Base-by-base conservation (phyloP, 78 protist species). In the Guillardia theta region DNA sequence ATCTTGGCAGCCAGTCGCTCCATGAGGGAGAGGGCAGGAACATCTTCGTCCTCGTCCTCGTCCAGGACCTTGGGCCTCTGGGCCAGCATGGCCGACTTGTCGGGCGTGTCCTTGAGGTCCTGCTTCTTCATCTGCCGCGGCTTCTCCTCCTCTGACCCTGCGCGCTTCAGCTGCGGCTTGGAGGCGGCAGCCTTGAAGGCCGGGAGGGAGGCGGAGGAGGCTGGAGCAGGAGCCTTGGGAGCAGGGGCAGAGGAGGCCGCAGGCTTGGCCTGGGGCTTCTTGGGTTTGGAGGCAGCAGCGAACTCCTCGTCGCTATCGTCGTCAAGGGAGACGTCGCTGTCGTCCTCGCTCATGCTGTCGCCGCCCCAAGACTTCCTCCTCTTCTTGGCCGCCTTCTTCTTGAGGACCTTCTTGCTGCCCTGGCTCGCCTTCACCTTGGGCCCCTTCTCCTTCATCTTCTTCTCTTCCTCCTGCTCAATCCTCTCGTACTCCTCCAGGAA, bases 301-400 rank as follows among this genome's bases (percentile, higher is more conserved):
- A 41, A 78, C 27, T 41, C 46, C 53, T 78, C 88, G 46, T 80
- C 90, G 53, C 45, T 48, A 48, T 44, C 90, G 53, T 43, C 50
- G 90, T 44, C 48, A 44, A 4, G 8, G 41, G 8, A 0, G 44
- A 9, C 41, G 48, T 76, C 87, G 48, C 18, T 44, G 12, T 44
- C 90, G 18, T 8, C 43, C 4, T 18, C 41, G 83, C 83, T 70
- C 41, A 4, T 43, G 10, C 36, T 15, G 41, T 43, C 36, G 10
- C n/a, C 83, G 83, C 22, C 22, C 83, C 83, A 70, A 22, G 83
- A 70, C 83, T 70, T 70, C n/a, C 83, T 1, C 46, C 53, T 46
- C 90, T 80, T 80, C 53, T 44, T 80, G 48, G 90, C 90, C 37
- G 90, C 90, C 90, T 80, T 80, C 43, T 0, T 19, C 90, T 80